Evolutionary conservation across 2,329 filamentous ascomycete genomes (phyloP), one percentile per base, ranked within the genome.

Genomic region (Talaromyces sp.): DNA sequence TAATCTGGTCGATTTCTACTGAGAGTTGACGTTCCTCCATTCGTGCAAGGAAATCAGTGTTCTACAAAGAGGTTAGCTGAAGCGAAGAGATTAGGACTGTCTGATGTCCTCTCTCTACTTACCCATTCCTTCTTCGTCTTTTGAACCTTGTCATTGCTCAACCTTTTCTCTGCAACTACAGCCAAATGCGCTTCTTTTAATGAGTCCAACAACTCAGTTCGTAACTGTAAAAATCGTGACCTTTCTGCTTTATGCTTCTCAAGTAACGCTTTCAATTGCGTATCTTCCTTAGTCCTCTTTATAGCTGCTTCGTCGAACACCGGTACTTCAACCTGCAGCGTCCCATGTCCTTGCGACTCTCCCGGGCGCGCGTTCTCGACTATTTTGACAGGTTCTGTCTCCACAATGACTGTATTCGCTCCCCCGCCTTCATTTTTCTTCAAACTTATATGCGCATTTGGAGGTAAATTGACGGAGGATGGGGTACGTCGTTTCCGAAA

Each of bases 21-120:
- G 73, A 69, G 0, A 78, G 68, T 56, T 78, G 76, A 11, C 74
- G 69, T 56, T 76, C 74, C 65, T 78, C 75, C 28, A 78, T 68
- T 9, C 69, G 67, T 48, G 65, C 60, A 28, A 71, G 67, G 45
- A 69, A 69, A 50, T 62, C 62, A 7, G 66, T 64, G 53, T 76
- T 77, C 75, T 78, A 59, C 33, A 31, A 6, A 2, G 52, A 4
- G 36, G 40, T 53, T 19, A 48, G 22, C 10, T 56, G 11, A 13
- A 15, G 64, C 58, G 22, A 71, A 67, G 43, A 67, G 67, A 50
- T 61, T 62, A 7, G 65, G 63, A 50, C 76, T 76, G 74, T 78
- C 53, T 19, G 31, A 31, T 15, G 8, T 53, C 9, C 35, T 51
- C 39, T 22, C 19, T 11, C 13, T 56, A 10, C 65, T 60, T 61